These are phyloP conservation scores for Phytophthora macrochlamydospora DNA, from an alignment of 352 stramenopile genomes.

Conservation along the genomic window DNA sequence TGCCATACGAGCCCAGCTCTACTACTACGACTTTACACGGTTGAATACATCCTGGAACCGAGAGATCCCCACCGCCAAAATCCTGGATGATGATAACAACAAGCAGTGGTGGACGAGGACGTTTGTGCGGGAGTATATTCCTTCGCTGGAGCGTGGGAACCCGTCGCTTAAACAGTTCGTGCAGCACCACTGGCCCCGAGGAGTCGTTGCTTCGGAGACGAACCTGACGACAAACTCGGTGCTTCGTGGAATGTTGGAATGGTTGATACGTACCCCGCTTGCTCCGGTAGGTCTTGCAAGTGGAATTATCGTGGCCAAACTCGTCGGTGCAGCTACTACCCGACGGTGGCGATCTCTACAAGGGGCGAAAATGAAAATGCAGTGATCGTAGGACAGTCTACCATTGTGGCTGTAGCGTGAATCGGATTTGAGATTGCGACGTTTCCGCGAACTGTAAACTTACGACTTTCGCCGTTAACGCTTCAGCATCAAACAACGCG, in stretches of 20 bases:
- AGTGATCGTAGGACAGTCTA: too few species aligned
- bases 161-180: slow-evolving; percentile 52
- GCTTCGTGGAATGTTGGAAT: slow-evolving; percentile 4
- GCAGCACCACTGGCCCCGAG: slow-evolving; percentile 34
- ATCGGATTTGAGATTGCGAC: too few species aligned
- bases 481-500: too few species aligned
- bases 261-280: neutral
- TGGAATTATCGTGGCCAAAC: too few species aligned
- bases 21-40: slow-evolving; percentile 90
- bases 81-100: slow-evolving; percentile 32
- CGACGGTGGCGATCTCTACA: too few species aligned
- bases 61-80: slow-evolving; percentile 30
- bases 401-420: too few species aligned
- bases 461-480: too few species aligned
- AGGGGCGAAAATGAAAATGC: too few species aligned
- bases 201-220: neutral
- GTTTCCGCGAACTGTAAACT: too few species aligned
- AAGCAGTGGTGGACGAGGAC: slow-evolving; percentile 54
- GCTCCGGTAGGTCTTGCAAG: too few species aligned
- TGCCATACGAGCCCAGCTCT: slow-evolving; percentile 65
- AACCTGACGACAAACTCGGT: slow-evolving; percentile 1
- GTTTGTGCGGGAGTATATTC: slow-evolving; percentile 46
- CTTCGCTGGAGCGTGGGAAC: slow-evolving; percentile 47
- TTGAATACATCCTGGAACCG: slow-evolving; percentile 65
- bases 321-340: too few species aligned